A percentile compares a stretch with the other conserved stretches of the same genome.
These are phyloP conservation scores for Pythium grandisporangium DNA, from an alignment of 352 stramenopile genomes.

Conservation along the genomic window DNA sequence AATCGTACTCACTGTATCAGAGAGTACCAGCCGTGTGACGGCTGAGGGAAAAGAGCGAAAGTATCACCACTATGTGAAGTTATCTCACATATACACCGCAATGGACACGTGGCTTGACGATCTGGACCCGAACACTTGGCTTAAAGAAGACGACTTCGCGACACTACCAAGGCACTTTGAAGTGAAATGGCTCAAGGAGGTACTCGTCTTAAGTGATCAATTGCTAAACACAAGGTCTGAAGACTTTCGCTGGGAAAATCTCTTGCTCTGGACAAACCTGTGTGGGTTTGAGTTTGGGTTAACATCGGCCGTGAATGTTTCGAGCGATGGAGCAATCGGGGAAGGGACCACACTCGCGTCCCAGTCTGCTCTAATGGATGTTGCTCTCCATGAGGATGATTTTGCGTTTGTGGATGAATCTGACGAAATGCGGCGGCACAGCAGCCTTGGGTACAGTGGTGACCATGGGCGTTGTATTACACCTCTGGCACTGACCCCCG, in stretches of 20 bases:
- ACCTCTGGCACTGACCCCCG: conserved; percentile 35
- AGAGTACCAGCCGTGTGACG: conserved; percentile 9
- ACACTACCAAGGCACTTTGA: conserved; percentile 72
- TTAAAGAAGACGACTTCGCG: conserved; percentile 61
- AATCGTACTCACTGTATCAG: conserved; percentile 10
- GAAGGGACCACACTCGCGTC: too few relatives aligned
- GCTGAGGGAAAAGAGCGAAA: conserved; percentile 16
- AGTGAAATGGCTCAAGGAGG: conserved; percentile 50
- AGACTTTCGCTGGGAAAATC: conserved; percentile 29
- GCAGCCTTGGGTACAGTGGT: conserved; percentile 49
- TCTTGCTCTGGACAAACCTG: conserved; percentile 54
- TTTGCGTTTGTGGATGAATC: conserved; percentile 79
- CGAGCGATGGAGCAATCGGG: too few relatives aligned
- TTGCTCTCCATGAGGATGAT: conserved; percentile 47
- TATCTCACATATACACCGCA: conserved; percentile 39
- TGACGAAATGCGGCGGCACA: conserved; percentile 43
- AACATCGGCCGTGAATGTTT: too few relatives aligned
- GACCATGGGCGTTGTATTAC: conserved; percentile 20
- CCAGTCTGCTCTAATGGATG: too few relatives aligned
- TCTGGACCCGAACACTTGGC: conserved; percentile 65
- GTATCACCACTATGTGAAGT: conserved; percentile 19
- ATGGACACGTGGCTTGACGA: conserved; percentile 86
- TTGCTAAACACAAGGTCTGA: conserved; percentile 25
- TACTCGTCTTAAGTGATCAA: conserved; percentile 54
- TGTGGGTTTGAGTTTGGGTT: conserved; percentile 72